A percentile compares a stretch with the other conserved stretches of the same genome.
These are phyloP conservation scores for Dalbergia cultrata DNA, from an alignment of 306 rosid species.

Conservation along the genomic window DNA sequence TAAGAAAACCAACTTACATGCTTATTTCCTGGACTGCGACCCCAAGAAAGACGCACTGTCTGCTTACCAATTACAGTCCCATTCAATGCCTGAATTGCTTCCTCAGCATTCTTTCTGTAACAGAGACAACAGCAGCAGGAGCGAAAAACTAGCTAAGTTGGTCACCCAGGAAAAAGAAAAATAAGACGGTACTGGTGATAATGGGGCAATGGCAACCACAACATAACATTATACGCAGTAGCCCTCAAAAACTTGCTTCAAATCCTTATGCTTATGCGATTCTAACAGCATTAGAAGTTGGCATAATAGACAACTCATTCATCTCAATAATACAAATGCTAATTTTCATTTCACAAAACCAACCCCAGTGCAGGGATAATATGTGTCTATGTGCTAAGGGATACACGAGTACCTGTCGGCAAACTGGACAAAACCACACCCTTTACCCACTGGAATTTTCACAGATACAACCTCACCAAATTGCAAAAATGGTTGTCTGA, in stretches of 20 bases:
- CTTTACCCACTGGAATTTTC: slow-evolving; percentile 94
- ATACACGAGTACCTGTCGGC: slow-evolving; percentile 73
- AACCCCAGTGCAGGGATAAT: neutral
- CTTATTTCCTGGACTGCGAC: slow-evolving; percentile 94
- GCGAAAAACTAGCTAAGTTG: slow-evolving; percentile 27
- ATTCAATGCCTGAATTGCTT: slow-evolving; percentile 84
- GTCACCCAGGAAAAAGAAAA: slow-evolving; percentile 4
- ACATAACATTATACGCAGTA: neutral
- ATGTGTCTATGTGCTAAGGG: slow-evolving; percentile 25
- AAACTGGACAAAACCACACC: slow-evolving; percentile 98
- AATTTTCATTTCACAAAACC: slow-evolving; percentile 19
- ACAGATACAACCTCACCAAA: slow-evolving; percentile 94
- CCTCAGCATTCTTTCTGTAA: slow-evolving; percentile 96
- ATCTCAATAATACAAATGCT: slow-evolving; percentile 35
- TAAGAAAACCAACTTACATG: slow-evolving; percentile 66
- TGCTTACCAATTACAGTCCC: slow-evolving; percentile 95
- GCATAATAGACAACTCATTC: slow-evolving; percentile 28
- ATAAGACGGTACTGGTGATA: neutral
- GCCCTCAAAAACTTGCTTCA: slow-evolving; percentile 3
- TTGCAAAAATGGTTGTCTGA: slow-evolving; percentile 86
- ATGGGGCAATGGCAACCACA: neutral
- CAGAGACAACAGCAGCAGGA: slow-evolving; percentile 38
- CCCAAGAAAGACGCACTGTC: slow-evolving; percentile 99
- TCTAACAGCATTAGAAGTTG: slow-evolving; percentile 3
- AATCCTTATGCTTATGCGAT: neutral